These are phyloP conservation scores for Debaryomyces prosopidis DNA, from an alignment of 805 yeast genomes.

Conservation along the genomic window DNA sequence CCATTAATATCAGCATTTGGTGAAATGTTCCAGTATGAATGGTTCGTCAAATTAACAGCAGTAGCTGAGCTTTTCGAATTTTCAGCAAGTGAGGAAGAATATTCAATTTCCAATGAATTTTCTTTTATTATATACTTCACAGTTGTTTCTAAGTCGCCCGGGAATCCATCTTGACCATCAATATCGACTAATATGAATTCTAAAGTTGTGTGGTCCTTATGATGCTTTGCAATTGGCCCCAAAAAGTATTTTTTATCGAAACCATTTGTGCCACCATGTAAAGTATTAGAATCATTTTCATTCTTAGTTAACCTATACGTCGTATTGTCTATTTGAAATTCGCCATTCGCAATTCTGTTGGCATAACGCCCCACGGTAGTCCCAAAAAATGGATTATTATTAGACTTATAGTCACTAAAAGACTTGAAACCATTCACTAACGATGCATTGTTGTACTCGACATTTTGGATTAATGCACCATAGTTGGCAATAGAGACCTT, in stretches of 20 bases:
- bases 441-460: constrained; percentile 37
- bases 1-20: constrained; percentile 30
- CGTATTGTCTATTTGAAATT: constrained; percentile 40
- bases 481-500: constrained; percentile 46
- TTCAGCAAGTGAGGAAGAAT: constrained; percentile 36
- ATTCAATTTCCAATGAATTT: constrained; percentile 48
- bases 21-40: constrained; percentile 57
- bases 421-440: constrained; percentile 41
- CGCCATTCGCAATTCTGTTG: constrained; percentile 53
- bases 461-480: constrained; percentile 52
- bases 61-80: constrained; percentile 43
- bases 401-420: constrained; percentile 27
- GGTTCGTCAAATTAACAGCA: constrained; percentile 59
- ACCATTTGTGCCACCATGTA: constrained; percentile 59
- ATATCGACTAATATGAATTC: constrained; percentile 44
- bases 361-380: constrained; percentile 68
- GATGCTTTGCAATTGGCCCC: constrained; percentile 52
- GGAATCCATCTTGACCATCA: constrained; percentile 57
- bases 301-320: constrained; percentile 43
- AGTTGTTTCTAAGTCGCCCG: constrained; percentile 51
- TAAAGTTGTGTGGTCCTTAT: constrained; percentile 28
- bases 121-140: constrained; percentile 47
- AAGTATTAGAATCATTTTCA: constrained; percentile 34
- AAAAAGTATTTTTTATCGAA: constrained; percentile 50
- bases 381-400: constrained; percentile 55